Percentiles rank a stretch among this genome's conserved stretches.
Evolutionary conservation across 106 monocot genomes (phyloP).

Genomic region (Narthecium ossifragum): DNA sequence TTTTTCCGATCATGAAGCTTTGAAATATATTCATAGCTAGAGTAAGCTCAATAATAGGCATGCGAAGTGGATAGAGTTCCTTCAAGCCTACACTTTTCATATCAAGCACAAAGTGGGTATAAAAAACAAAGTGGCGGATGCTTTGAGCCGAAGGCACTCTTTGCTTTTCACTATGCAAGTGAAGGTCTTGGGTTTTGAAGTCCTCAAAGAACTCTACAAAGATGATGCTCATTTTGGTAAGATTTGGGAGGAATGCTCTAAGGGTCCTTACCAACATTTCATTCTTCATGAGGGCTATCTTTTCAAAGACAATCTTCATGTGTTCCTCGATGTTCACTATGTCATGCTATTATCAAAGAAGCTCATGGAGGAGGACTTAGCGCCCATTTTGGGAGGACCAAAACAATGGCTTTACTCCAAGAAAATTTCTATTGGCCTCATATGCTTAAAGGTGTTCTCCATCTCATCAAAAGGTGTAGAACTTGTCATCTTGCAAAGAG

Average conservation of each 20-base stretch:
- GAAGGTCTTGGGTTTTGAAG: slow-evolving; percentile 1
- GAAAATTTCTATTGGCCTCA: slow-evolving; percentile 4
- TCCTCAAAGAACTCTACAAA: background rate
- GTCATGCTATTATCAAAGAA: background rate
- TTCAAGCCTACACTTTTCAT: background rate
- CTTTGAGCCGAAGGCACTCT: background rate
- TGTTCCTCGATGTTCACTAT: background rate
- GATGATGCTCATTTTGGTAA: background rate
- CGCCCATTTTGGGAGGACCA: slow-evolving; percentile 4
- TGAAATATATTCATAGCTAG: background rate
- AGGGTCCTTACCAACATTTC: background rate
- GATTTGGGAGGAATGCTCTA: background rate
- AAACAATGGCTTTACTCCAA: background rate
- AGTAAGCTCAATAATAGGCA: background rate
- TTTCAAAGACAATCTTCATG: background rate
- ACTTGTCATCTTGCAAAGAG: background rate
- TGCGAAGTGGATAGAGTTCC: slow-evolving; percentile 3
- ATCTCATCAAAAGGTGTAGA: background rate
- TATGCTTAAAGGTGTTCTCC: background rate
- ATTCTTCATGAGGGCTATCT: background rate
- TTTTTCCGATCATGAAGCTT: slow-evolving; percentile 4
- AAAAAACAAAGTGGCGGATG: slow-evolving; percentile 5
- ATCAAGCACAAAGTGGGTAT: background rate
- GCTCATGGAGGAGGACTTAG: background rate
- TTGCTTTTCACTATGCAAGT: background rate